Evolutionary conservation across 164 flowering plant species (phyloP), one percentile per base, ranked within the genome.

Genomic region (Pachysandra terminalis): DNA sequence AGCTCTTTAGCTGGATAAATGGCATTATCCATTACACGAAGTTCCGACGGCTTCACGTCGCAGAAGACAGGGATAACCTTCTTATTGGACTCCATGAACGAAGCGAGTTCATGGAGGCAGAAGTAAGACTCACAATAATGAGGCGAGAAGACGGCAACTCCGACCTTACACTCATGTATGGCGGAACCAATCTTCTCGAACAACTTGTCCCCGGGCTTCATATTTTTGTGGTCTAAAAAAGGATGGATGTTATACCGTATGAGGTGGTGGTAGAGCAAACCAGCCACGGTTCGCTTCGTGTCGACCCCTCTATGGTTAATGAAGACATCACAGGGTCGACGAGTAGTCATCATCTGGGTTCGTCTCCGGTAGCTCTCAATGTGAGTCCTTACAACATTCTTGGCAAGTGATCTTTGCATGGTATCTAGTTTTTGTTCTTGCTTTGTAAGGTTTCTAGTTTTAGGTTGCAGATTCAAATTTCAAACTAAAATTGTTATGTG

Each of bases 131-230:
- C 80, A 40, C 86, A 83, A 51, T 85, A 89, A 2, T 73, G 76
- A 0, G 87, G 89, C 9, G 93, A 88, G 65, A 88, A 86, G 13
- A 88, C 82, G 0, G 89, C 85, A 0, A 88, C 59, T 1, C 89
- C 90, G 1, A 88, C 66, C 55, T 80, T 79, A 58, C 88, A 80
- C 0, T 63, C 61, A 0, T 41, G 55, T 8, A 89, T 81, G 3
- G 77, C 94, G 0, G 69, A 14, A 48, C 80, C 72, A 10, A 89
- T 84, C 19, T 75, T 69, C 3, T 80, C 79, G 56, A 80, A 82
- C 32, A 88, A 45, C 64, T 65, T 73, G 59, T 89, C 94, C 0
- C 94, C 94, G 2, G 94, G 88, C 66, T 77, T 83, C 94, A 87
- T 84, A 79, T 58, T 83, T 76, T 71, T 80, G 80, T 72, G 81